Percentiles rank a stretch among this genome's conserved stretches.
These are phyloP conservation scores for Globisporangium ultimum DNA, from an alignment of 352 stramenopile genomes.

Conservation along the genomic window DNA sequence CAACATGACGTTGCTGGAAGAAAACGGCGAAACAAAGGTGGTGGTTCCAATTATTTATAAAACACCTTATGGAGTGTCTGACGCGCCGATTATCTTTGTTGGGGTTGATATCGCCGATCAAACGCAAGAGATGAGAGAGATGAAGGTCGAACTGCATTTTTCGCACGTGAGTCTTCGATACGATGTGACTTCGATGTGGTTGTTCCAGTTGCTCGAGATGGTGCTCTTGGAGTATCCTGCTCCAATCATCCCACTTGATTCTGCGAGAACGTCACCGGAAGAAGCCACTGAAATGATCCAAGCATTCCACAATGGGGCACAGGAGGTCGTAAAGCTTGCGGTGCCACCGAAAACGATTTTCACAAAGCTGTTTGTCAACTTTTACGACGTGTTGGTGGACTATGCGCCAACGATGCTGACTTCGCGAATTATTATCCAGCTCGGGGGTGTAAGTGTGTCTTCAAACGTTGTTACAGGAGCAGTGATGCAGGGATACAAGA, in stretches of 20 bases:
- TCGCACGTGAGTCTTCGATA: conserved; percentile 83
- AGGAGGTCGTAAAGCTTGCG: conserved; percentile 62
- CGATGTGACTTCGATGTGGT: conserved; percentile 78
- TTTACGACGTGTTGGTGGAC: conserved; percentile 80
- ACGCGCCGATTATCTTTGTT: conserved; percentile 75
- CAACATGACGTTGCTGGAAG: conserved; percentile 75
- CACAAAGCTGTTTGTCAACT: conserved; percentile 86
- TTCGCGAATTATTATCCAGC: conserved; percentile 70
- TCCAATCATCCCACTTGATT: conserved; percentile 83
- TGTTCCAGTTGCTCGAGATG: conserved; percentile 73
- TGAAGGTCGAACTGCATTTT: conserved; percentile 84
- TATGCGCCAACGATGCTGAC: conserved; percentile 62
- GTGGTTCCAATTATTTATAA: conserved; percentile 75
- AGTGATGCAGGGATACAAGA: conserved; percentile 87
- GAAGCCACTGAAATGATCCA: conserved; percentile 47
- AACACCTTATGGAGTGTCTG: conserved; percentile 72
- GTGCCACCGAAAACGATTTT: conserved; percentile 79
- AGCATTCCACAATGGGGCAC: conserved; percentile 23
- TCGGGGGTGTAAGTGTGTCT: conserved; percentile 72
- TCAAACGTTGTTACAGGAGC: conserved; percentile 85
- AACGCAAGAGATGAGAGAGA: conserved; percentile 86
- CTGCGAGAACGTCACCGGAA: conserved; percentile 50
- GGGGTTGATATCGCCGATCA: conserved; percentile 77
- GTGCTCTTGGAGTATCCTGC: conserved; percentile 78
- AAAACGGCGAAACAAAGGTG: conserved; percentile 37